phyloP scores from a whole-genome alignment of 192 early-diverging fungal species.

The Gonapodya prolifera region DNA sequence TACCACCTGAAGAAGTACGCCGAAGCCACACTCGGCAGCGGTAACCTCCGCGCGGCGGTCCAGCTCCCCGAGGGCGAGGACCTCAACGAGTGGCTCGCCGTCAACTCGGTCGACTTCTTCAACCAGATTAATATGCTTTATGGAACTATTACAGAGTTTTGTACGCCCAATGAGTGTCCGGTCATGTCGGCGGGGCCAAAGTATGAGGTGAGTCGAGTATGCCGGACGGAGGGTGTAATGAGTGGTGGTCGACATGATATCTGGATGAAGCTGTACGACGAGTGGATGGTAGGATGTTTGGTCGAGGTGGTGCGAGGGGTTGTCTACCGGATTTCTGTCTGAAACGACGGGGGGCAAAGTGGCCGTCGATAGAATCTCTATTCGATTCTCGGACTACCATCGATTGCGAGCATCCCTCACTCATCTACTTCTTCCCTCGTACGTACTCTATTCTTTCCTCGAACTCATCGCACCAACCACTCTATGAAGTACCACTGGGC shows the following conservation, averaged over 20 bases:
- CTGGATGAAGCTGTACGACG: too few relatives aligned
- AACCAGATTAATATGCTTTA: slow-evolving; percentile 95
- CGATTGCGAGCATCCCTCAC: background rate
- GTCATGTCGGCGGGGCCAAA: slow-evolving; percentile 80
- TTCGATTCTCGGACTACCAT: too few relatives aligned
- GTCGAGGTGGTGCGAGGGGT: too few relatives aligned
- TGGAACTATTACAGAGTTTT: slow-evolving; percentile 59
- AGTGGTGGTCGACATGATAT: too few relatives aligned
- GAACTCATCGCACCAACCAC: slow-evolving; percentile 21
- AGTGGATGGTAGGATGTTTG: too few relatives aligned
- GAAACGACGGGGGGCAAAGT: too few relatives aligned
- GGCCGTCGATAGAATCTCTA: too few relatives aligned
- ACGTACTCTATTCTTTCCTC: background rate
- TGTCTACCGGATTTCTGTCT: too few relatives aligned
- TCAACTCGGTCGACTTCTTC: slow-evolving; percentile 89
- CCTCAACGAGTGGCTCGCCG: slow-evolving; percentile 84
- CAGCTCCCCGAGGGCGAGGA: slow-evolving; percentile 79
- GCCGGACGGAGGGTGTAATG: too few relatives aligned
- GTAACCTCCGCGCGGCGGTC: slow-evolving; percentile 65
- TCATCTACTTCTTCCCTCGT: slow-evolving; percentile 18
- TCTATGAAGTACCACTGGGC: slow-evolving; percentile 90
- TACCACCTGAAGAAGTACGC: slow-evolving; percentile 52
- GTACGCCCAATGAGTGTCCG: slow-evolving; percentile 77
- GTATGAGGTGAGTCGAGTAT: too few relatives aligned
- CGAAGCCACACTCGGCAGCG: slow-evolving; percentile 63